A percentile compares a stretch with the other conserved stretches of the same genome.
phyloP scores from a whole-genome alignment of 306 rosid genomes.

The Quercus ilex region DNA sequence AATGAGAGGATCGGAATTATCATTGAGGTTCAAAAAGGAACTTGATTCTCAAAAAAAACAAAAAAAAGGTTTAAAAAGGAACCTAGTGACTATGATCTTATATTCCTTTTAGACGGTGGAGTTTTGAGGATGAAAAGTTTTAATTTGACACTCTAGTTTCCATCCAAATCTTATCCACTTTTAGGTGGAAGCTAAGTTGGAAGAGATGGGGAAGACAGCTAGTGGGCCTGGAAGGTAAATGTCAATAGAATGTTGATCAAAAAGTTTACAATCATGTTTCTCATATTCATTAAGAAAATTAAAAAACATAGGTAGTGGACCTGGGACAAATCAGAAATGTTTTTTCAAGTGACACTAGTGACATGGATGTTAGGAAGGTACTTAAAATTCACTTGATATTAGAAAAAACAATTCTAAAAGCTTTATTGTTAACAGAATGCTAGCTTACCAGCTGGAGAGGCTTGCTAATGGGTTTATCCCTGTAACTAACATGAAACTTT shows the following conservation, averaged over 20 bases:
- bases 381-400: background rate
- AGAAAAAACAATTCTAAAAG: constrained; percentile 1
- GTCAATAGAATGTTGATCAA: background rate
- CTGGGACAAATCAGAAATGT: background rate
- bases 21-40: background rate
- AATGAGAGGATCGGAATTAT: background rate
- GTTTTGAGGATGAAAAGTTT: background rate
- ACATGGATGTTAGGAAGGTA: background rate
- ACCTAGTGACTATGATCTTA: background rate
- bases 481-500: constrained; percentile 87
- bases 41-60: too few species aligned
- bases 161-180: background rate
- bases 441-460: constrained; percentile 79
- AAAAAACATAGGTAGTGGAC: background rate
- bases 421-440: constrained; percentile 4
- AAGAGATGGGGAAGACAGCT: background rate
- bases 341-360: background rate
- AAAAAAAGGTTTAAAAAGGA: background rate
- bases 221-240: too few species aligned
- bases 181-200: background rate
- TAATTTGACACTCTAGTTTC: background rate
- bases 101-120: background rate
- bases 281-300: background rate
- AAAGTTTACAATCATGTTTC: background rate
- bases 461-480: constrained; percentile 55